Percentiles rank a stretch among this genome's conserved stretches.
Evolutionary conservation across 345 rosid genomes (phyloP).

Genomic region (Acer saccharum): DNA sequence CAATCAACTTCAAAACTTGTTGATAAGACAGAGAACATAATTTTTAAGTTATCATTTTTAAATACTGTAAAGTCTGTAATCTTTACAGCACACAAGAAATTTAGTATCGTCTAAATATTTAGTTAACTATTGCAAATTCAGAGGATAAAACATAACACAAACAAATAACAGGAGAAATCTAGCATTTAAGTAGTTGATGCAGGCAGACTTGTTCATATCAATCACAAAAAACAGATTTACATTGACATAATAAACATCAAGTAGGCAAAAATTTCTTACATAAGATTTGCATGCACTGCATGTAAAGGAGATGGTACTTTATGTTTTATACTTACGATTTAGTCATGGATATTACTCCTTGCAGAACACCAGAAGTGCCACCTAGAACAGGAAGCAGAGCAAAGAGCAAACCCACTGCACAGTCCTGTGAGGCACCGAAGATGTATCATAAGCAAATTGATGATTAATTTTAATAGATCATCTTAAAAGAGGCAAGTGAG

Average conservation of each 20-base stretch:
- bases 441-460: conserved; percentile 1
- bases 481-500: background rate
- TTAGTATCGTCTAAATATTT: background rate
- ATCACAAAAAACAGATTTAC: background rate
- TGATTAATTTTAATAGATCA: conserved; percentile 3
- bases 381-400: conserved; percentile 96
- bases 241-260: background rate
- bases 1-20: background rate
- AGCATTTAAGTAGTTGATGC: background rate
- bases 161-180: background rate
- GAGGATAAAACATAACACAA: background rate
- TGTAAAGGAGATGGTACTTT: background rate
- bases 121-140: background rate
- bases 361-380: conserved; percentile 83
- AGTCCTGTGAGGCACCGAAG: conserved; percentile 52
- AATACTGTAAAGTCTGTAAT: background rate
- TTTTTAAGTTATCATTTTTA: conserved; percentile 8
- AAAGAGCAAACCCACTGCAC: conserved; percentile 92
- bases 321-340: conserved; percentile 63
- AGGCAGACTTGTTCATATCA: background rate
- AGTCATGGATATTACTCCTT: conserved; percentile 82
- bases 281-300: background rate
- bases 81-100: background rate
- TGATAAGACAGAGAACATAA: background rate
- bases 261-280: background rate